Conservation (phyloP, 257 asterid species). For the Przewalskia tangutica region DNA sequence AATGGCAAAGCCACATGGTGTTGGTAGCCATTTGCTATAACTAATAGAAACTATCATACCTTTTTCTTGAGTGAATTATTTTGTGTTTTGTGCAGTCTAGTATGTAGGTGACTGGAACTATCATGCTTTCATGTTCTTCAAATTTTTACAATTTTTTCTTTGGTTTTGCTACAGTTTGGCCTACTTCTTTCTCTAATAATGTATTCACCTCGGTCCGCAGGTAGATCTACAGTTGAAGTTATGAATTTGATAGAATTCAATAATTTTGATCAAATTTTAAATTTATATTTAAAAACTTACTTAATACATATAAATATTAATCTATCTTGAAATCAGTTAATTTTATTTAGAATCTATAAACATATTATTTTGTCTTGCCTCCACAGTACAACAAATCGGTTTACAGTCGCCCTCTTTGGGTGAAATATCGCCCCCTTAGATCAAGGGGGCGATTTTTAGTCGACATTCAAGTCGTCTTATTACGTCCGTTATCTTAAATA, state of each 20-base stretch:
- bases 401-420: too few species aligned
- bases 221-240: background rate
- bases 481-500: too few species aligned
- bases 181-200: background rate
- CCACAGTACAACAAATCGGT: too few species aligned
- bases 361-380: too few species aligned
- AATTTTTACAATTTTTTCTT: background rate
- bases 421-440: too few species aligned
- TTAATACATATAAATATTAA: too few species aligned
- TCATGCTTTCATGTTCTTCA: constrained; percentile 40
- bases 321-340: too few species aligned
- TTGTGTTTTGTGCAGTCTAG: constrained; percentile 31
- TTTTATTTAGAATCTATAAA: too few species aligned
- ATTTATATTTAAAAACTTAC: too few species aligned
- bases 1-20: constrained; percentile 48
- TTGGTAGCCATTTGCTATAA: constrained; percentile 28
- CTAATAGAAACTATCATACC: constrained; percentile 11
- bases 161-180: background rate
- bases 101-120: constrained; percentile 16
- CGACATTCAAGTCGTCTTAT: too few species aligned
- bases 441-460: too few species aligned
- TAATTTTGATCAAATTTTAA: background rate
- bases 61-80: constrained; percentile 30
- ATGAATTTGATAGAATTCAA: background rate
- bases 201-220: background rate